phyloP scores from a whole-genome alignment of 169 alveolate species.

The Plasmodium berghei region DNA sequence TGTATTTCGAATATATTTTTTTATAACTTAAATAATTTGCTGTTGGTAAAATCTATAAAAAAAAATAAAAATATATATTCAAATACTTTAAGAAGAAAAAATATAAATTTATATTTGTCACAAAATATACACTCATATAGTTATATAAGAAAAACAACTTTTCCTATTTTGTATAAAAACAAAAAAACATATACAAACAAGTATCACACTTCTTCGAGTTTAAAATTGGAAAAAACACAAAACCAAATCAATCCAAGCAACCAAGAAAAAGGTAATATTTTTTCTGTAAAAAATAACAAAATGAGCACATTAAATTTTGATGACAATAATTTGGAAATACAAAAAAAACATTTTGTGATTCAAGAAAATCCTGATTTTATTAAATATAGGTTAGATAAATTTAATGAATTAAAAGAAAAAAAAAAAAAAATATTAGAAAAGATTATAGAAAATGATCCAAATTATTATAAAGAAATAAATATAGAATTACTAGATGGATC shows the following conservation, averaged over 20 bases:
- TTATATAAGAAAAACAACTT: background rate
- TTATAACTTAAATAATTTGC: constrained; percentile 3
- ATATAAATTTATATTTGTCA: background rate
- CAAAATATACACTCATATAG: background rate
- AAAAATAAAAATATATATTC: background rate
- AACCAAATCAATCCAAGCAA: no score
- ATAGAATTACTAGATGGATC: constrained; percentile 93
- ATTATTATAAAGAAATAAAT: constrained; percentile 88
- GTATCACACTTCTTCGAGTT: no score
- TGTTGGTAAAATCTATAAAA: background rate
- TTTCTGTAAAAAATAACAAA: background rate
- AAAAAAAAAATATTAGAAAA: constrained; percentile 77
- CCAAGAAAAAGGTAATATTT: no score
- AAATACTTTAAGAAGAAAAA: background rate
- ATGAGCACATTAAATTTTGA: background rate
- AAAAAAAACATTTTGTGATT: constrained; percentile 10
- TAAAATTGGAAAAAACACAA: no score
- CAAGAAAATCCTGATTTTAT: constrained; percentile 40
- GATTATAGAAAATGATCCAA: constrained; percentile 25
- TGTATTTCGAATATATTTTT: constrained; percentile 15
- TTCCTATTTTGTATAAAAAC: no score
- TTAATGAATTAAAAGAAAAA: constrained; percentile 50
- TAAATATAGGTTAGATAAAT: constrained; percentile 38
- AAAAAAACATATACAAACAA: no score
- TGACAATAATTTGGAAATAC: background rate